Percentiles rank a stretch among this genome's conserved stretches.
Conservation (phyloP, 2,329 filamentous ascomycete genomes). For the Colletotrichum tanaceti region DNA sequence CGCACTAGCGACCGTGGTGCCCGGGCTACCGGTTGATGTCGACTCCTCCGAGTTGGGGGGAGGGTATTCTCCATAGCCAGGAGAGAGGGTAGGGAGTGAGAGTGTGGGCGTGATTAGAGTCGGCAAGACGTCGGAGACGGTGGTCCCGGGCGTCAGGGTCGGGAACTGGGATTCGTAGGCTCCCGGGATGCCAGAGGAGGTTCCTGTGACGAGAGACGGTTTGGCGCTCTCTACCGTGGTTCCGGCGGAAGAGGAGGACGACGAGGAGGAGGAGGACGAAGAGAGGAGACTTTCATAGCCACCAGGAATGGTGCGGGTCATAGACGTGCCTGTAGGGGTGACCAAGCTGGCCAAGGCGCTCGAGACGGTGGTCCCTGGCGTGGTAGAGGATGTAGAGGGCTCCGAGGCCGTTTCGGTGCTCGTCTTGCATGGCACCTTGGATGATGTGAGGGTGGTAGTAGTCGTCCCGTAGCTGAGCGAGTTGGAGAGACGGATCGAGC, state of each 20-base stretch:
- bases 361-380: constrained; percentile 12
- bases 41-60: background rate
- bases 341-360: constrained; percentile 20
- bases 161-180: constrained; percentile 20
- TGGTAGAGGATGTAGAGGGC: background rate
- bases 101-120: background rate
- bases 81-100: background rate
- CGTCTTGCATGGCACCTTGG: constrained; percentile 22
- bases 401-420: background rate
- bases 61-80: constrained; percentile 14
- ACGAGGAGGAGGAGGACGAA: background rate
- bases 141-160: constrained; percentile 1
- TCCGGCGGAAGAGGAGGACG: background rate
- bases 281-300: constrained; percentile 6
- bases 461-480: constrained; percentile 30
- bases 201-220: constrained; percentile 8
- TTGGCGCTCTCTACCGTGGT: constrained; percentile 27
- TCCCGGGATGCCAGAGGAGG: constrained; percentile 12
- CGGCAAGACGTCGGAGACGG: constrained; percentile 5
- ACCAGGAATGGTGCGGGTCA: background rate
- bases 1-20: constrained; percentile 18
- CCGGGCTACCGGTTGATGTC: background rate
- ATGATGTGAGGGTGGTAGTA: too few species aligned
- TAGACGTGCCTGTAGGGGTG: background rate
- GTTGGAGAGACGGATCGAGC: constrained; percentile 33